Evolutionary conservation across 495 filamentous ascomycete species (phyloP).

Genomic region (Penicillium silybi): DNA sequence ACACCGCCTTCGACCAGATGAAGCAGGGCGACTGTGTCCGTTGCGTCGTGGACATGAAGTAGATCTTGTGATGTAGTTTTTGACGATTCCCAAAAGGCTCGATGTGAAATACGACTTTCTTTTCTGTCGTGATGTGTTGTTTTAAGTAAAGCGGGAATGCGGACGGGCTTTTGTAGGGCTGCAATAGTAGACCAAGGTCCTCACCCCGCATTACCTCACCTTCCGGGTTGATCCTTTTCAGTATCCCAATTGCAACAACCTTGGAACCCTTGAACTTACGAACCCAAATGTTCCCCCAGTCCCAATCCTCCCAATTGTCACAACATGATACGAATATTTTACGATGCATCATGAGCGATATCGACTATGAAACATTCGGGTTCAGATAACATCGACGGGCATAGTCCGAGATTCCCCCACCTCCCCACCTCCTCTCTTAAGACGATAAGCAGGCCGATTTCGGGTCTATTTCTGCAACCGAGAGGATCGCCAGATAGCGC

Average conservation of each 20-base stretch:
- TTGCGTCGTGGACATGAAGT: slow-evolving; percentile 60
- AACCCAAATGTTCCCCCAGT: background rate
- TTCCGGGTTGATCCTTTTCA: slow-evolving; percentile 4
- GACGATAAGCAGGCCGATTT: slow-evolving; percentile 14
- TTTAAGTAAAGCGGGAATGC: background rate
- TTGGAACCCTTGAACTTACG: too few relatives aligned
- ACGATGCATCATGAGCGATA: background rate
- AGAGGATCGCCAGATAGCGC: background rate
- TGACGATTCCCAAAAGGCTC: slow-evolving; percentile 16
- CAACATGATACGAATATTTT: background rate
- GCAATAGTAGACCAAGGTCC: slow-evolving; percentile 17
- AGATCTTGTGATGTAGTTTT: slow-evolving; percentile 11
- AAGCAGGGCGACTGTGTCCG: slow-evolving; percentile 94
- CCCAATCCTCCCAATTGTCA: background rate
- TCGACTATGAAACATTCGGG: too few relatives aligned
- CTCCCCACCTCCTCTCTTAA: background rate
- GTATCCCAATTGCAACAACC: too few relatives aligned
- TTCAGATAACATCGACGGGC: too few relatives aligned
- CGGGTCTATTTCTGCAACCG: slow-evolving; percentile 3
- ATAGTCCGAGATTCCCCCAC: too few relatives aligned
- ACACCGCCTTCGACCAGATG: slow-evolving; percentile 88
- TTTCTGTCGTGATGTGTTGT: background rate
- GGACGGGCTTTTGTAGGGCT: slow-evolving; percentile 10
- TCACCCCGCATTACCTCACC: slow-evolving; percentile 15
- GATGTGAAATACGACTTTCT: slow-evolving; percentile 27